Conservation (phyloP, 768 basidiomycete genomes). For the Tricholoma bakamatsutake region DNA sequence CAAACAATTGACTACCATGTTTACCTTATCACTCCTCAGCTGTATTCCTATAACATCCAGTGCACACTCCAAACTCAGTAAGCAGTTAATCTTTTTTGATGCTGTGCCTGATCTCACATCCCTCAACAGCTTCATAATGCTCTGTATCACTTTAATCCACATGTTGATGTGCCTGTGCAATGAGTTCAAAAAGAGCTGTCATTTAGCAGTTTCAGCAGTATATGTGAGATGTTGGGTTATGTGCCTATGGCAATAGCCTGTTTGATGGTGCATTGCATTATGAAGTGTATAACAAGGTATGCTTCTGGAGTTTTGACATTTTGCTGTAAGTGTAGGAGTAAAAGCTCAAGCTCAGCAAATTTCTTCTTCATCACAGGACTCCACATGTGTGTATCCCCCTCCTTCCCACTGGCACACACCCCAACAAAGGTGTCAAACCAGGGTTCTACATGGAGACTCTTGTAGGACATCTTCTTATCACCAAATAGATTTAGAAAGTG, state of each 20-base stretch:
- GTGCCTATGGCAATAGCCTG: conserved; percentile 49
- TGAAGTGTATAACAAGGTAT: conserved; percentile 85
- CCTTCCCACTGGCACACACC: neutral
- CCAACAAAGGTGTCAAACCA: neutral
- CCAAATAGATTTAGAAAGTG: conserved; percentile 92
- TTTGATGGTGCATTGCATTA: conserved; percentile 83
- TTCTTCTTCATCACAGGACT: conserved; percentile 99
- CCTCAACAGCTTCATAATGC: conserved; percentile 88
- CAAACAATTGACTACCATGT: conserved; percentile 89
- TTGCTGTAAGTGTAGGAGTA: conserved; percentile 91
- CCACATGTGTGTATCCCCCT: conserved; percentile 77
- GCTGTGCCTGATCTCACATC: conserved; percentile 94
- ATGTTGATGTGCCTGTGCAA: conserved; percentile 91
- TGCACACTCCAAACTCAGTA: conserved; percentile 91
- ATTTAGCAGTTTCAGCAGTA: conserved; percentile 65
- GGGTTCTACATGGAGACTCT: conserved; percentile 61
- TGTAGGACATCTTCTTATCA: conserved; percentile 87
- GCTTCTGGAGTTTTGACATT: conserved; percentile 99
- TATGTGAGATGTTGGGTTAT: conserved; percentile 71
- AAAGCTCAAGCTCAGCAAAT: conserved; percentile 95
- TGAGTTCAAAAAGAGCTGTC: conserved; percentile 91
- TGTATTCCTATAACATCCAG: conserved; percentile 92
- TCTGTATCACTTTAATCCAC: conserved; percentile 98
- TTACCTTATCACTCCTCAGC: conserved; percentile 85
- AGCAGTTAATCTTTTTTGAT: conserved; percentile 98